Evolutionary conservation across 352 stramenopile species (phyloP).

Genomic region (Phytophthora crassamura): DNA sequence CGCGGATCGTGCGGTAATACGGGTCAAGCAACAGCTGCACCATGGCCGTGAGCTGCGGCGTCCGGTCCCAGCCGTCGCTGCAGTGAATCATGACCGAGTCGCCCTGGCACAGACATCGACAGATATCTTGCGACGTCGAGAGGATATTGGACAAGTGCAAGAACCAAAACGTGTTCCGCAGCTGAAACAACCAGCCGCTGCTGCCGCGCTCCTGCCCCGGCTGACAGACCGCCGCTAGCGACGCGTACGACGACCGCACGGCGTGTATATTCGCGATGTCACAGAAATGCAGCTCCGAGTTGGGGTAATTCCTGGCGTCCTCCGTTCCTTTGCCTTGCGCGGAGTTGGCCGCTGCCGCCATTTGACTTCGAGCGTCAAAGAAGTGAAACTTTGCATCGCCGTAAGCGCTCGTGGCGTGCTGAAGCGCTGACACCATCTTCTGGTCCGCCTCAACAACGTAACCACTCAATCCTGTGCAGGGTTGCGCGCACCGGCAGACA

Average conservation of each 20-base stretch:
- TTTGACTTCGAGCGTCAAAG: constrained; percentile 86
- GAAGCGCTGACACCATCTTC: constrained; percentile 80
- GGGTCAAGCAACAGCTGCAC: constrained; percentile 98
- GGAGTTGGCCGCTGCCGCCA: constrained; percentile 85
- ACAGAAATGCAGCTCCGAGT: constrained; percentile 97
- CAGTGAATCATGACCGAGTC: constrained; percentile 98
- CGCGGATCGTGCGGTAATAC: constrained; percentile 97
- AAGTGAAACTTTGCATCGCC: constrained; percentile 85
- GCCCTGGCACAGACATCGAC: constrained; percentile 93
- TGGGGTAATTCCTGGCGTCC: constrained; percentile 95
- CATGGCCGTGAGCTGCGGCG: constrained; percentile 95
- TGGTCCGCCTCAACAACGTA: constrained; percentile 84
- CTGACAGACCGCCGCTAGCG: constrained; percentile 81
- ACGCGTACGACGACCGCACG: constrained; percentile 91
- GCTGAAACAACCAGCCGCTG: constrained; percentile 81
- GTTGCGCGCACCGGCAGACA: constrained; percentile 89
- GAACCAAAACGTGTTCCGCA: constrained; percentile 98
- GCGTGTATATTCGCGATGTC: constrained; percentile 99
- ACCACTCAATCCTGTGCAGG: constrained; percentile 82
- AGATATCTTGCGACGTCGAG: constrained; percentile 93
- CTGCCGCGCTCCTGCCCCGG: constrained; percentile 77
- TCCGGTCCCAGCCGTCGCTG: constrained; percentile 99
- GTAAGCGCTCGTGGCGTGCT: constrained; percentile 65
- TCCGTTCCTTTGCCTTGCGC: constrained; percentile 90
- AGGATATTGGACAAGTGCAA: constrained; percentile 97